These are phyloP conservation scores for Lachnellula subtilissima DNA, from an alignment of 2,329 filamentous ascomycete genomes.

Conservation along the genomic window DNA sequence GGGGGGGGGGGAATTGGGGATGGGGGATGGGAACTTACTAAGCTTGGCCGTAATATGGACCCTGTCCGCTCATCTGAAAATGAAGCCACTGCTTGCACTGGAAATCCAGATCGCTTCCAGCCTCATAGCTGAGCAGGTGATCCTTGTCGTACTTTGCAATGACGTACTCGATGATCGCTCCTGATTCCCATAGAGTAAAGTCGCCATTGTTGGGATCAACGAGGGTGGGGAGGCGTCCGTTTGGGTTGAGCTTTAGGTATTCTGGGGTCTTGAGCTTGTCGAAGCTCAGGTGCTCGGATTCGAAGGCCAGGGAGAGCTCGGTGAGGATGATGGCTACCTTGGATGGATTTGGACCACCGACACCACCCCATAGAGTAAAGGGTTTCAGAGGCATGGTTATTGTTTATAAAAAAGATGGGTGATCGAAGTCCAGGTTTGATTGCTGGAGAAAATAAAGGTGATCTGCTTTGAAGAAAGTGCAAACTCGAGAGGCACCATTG, in stretches of 20 bases:
- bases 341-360: background rate
- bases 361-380: background rate
- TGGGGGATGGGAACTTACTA: slow-evolving; percentile 23
- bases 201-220: slow-evolving; percentile 37
- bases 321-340: background rate
- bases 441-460: too few relatives aligned
- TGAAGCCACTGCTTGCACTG: slow-evolving; percentile 34
- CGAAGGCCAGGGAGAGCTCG: slow-evolving; percentile 39
- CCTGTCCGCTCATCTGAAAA: slow-evolving; percentile 36
- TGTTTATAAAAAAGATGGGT: too few relatives aligned
- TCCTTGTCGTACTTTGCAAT: slow-evolving; percentile 37
- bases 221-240: slow-evolving; percentile 25
- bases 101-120: slow-evolving; percentile 31
- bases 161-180: slow-evolving; percentile 41
- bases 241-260: slow-evolving; percentile 31
- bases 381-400: background rate
- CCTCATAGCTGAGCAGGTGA: slow-evolving; percentile 32
- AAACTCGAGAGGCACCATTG: too few relatives aligned
- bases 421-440: too few relatives aligned
- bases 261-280: slow-evolving; percentile 36
- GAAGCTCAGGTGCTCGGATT: slow-evolving; percentile 32
- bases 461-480: too few relatives aligned
- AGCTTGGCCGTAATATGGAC: slow-evolving; percentile 36
- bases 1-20: background rate
- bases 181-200: slow-evolving; percentile 40